These are phyloP conservation scores for Mesotaenium endlicherianum DNA, from an alignment of 139 green algal species.

Conservation along the genomic window DNA sequence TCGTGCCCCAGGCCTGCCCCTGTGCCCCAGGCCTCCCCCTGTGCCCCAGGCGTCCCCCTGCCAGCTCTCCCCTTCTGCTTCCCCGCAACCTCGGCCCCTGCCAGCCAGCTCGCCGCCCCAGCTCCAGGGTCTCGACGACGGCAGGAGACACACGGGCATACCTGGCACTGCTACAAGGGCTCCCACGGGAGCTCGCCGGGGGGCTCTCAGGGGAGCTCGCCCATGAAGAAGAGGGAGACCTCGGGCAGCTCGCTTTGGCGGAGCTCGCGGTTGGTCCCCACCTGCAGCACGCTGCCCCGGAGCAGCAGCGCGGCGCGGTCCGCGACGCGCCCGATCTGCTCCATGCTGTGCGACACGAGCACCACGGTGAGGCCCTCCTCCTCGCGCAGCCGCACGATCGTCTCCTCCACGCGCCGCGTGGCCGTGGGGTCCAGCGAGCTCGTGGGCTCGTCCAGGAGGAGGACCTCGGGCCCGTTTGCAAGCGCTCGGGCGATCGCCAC, in stretches of 20 bases:
- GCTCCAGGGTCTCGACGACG: too few relatives aligned
- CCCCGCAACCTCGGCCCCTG: too few relatives aligned
- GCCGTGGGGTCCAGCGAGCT: conserved; percentile 36
- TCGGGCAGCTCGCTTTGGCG: not conserved
- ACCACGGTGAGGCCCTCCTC: conserved; percentile 28
- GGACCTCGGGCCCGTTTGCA: conserved; percentile 34
- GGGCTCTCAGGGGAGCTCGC: conserved; percentile 3
- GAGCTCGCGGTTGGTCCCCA: not conserved
- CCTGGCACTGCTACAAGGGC: too few relatives aligned
- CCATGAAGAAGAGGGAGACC: conserved; percentile 1
- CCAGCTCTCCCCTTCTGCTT: too few relatives aligned
- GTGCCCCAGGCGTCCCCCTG: too few relatives aligned
- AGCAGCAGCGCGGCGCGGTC: not conserved
- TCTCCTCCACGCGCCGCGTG: conserved; percentile 38
- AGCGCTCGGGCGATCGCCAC: conserved; percentile 43
- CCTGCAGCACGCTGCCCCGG: not conserved
- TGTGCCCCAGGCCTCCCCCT: too few relatives aligned
- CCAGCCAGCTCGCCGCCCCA: too few relatives aligned
- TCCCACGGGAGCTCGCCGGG: too few relatives aligned
- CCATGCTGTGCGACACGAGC: conserved; percentile 32
- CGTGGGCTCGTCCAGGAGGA: conserved; percentile 47
- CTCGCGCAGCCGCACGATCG: conserved; percentile 13
- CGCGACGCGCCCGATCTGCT: conserved; percentile 24
- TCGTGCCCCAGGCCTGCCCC: too few relatives aligned
- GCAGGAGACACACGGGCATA: too few relatives aligned